Base-by-base conservation (phyloP, 2,329 filamentous ascomycete species). In the Aspergillus intermedius region DNA sequence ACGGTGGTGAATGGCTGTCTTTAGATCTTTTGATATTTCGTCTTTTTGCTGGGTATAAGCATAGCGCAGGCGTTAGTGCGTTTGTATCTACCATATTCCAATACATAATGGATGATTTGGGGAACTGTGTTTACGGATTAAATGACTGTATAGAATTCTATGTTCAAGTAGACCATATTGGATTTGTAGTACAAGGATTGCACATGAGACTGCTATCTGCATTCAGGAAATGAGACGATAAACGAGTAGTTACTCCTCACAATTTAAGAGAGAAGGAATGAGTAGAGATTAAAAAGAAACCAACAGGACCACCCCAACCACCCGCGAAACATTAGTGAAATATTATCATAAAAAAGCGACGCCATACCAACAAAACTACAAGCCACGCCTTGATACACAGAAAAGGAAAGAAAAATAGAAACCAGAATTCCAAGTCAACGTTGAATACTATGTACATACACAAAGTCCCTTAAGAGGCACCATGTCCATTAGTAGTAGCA, bases 51-150 rank as follows among this genome's bases (percentile, higher is more conserved):
- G 52, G 49, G 50, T 59, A 40, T 40, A 63, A 64, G 69, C 69
- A 72, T 71, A 72, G 69, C 69, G 68, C 60, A 60, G 69, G 69
- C 65, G 69, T 70, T 71, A 54, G 50, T 53, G 25, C 25, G 25
- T 30, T 30, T 30, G 17, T 19, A 40, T 22, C 37, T 22, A 40
- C 17, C 6, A 40, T 40, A 12, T 40, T 15, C 15, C 17, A 40
- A 40, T 13, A 40, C 10, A 40, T 40, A 19, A 40, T 21, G 37
- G 34, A 35, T 35, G 8, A 35, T 35, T n/a, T 17, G 13, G 34
- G 10, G 32, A 35, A 15, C 9, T 35, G 1, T 15, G 32, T 15
- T 2, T 12, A n/a, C 12, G 6, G 7, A n/a, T 1, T 15, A 5
- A 35, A 22, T 22, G 21, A 22, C 21, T 22, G 21, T 21, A 22